A percentile compares a stretch with the other conserved stretches of the same genome.
Evolutionary conservation across 805 yeast genomes (phyloP).

Genomic region (Wickerhamomyces tratensis): DNA sequence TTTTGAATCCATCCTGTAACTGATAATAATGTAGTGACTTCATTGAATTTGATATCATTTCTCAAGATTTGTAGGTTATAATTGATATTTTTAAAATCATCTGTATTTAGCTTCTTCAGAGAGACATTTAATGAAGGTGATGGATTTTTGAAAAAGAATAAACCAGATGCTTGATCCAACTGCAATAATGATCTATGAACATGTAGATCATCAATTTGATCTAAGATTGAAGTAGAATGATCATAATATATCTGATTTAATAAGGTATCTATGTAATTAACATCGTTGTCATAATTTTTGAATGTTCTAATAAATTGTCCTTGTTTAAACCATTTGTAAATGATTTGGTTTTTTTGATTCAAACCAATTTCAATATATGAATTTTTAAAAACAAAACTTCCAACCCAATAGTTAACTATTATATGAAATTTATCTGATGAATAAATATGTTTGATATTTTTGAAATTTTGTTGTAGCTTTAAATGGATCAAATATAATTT

Average conservation of each 20-base stretch:
- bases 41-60: conserved; percentile 21
- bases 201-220: conserved; percentile 21
- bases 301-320: conserved; percentile 30
- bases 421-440: conserved; percentile 44
- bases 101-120: conserved; percentile 16
- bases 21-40: conserved; percentile 43
- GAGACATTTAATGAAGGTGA: conserved; percentile 21
- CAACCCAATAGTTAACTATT: conserved; percentile 56
- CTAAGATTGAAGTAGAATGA: conserved; percentile 29
- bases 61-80: conserved; percentile 11
- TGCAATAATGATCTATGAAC: conserved; percentile 18
- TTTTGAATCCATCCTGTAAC: conserved; percentile 66
- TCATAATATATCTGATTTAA: conserved; percentile 27
- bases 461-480: conserved; percentile 38
- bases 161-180: conserved; percentile 23
- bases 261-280: conserved; percentile 25
- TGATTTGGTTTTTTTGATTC: conserved; percentile 34
- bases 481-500: conserved; percentile 51
- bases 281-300: conserved; percentile 18
- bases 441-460: conserved; percentile 48
- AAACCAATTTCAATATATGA: conserved; percentile 56
- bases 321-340: conserved; percentile 55
- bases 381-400: conserved; percentile 33
- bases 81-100: conserved; percentile 16
- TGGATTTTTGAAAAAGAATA: conserved; percentile 35